Evolutionary conservation across 1,284 basidiomycete genomes (phyloP), one percentile per base, ranked within the genome.

Genomic region (Gomphus bonarii): DNA sequence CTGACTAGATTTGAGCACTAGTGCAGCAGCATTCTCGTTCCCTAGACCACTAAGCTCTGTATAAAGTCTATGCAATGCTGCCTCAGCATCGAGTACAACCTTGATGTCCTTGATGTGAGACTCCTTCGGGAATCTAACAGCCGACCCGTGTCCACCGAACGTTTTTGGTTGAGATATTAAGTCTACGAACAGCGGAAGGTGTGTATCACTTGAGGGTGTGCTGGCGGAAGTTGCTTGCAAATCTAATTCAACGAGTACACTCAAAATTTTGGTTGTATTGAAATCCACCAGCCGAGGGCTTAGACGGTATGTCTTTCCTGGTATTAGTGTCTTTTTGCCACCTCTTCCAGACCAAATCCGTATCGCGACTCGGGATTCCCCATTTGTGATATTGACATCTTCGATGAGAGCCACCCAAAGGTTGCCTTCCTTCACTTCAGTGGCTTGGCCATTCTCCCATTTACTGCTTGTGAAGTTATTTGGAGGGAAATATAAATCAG

Each of bases 261-360:
- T 69, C n/a, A 77, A 63, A 47, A 73, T 58, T 61, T 77, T 77
- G 8, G 69, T 70, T 9, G 72, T 70, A 57, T 77, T 78, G 63
- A 78, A 78, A 59, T 78, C 75, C 14, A 78, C 72, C n/a, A 77
- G 64, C 35, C 76, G 73, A 7, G 73, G 72, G 0, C 75, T 76
- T 16, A 77, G 69, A 5, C 75, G 72, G 61, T 75, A 78, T 11
- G 63, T 63, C 16, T 57, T 57, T 7, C 72, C 72, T 22, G 48
- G 59, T 22, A 65, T 64, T 30, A 75, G 63, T 22, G 61, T 58
- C 9, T 64, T 60, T 44, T 59, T 66, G 12, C 65, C 67, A 12
- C 70, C 69, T 18, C 18, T n/a, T 20, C 49, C 35, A 8, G 49
- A 50, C 72, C 73, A 77, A 3, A 70, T 70, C n/a, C 68, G 67